Evolutionary conservation across 345 rosid genomes (phyloP), one percentile per base, ranked within the genome.

Genomic region (Arabis hirsuta): DNA sequence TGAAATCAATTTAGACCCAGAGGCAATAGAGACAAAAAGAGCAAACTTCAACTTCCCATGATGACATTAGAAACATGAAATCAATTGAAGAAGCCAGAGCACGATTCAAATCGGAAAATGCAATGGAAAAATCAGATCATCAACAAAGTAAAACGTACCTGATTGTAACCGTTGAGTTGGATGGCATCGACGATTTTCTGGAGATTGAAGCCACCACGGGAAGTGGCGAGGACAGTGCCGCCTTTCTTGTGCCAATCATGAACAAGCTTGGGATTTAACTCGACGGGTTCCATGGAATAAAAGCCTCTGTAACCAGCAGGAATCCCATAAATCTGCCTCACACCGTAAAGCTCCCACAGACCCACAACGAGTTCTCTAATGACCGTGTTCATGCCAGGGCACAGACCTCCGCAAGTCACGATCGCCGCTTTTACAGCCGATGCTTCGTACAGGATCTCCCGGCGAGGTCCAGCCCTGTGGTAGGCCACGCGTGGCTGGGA

Each of bases 361-460:
- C 91, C 97, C 31, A 86, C 86, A 55, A 91, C 95, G 6, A 94
- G 87, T 75, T 94, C 98, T 75, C 97, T 83, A 16, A 91, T 78
- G 64, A 91, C 97, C 2, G 96, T 91, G 81, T 94, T 91, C 85
- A 83, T 71, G 31, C 97, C 98, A 6, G 97, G 98, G 63, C 98
- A 94, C 19, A 94, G 79, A 13, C 98, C 98, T 4, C 96, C 98
- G 41, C 96, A 91, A 0, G 92, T 88, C 22, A 94, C 97, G 20
- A 89, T 89, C 8, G 91, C 95, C 3, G 82, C 97, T 60, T 82
- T 81, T 4, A 79, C 79, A 9, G 14, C 19, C 5, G 69, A 41
- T 0, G 87, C 83, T 41, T 87, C 84, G 34, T 85, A 92, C 44
- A 70, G 45, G 55, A 92, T 79, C 5, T 80, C 73, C 31, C 76